Evolutionary conservation across 106 monocot species (phyloP), one percentile per base, ranked within the genome.

Genomic region (Allium cepa): DNA sequence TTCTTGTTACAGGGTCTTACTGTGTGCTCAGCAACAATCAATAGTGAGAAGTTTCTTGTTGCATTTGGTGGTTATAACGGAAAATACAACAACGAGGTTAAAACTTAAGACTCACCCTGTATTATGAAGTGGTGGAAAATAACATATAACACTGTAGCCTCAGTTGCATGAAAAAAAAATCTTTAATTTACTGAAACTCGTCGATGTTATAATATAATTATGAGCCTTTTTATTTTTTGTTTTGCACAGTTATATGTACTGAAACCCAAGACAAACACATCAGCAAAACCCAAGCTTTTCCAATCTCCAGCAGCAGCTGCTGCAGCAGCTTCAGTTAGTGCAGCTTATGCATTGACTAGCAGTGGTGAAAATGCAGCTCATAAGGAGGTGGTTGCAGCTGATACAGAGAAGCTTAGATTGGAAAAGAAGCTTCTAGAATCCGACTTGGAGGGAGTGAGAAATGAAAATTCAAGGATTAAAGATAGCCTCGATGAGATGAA

Each of bases 1-100:
- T 53, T 68, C 36, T 22, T 63, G 71, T 88, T 47, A 47, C 78
- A 95, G 95, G 95, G 95, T 55, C 83, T 91, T 63, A 82, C 80
- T 51, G 67, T 95, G 78, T 91, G 81, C 71, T 79, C 88, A 45
- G 57, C 75, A 49, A 78, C 81, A 73, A 53, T 91, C 13, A 83
- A 84, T 67, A 90, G 83, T 17, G 85, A 86, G 71, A 85, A 78
- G 10, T 16, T 95, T 72, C 57, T 95, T 63, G 66, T 95, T 79
- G 81, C 95, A n/a, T 91, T 95, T 76, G 95, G 95, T 57, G 95
- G 95, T 69, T 95, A 95, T 73, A 95, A 95, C 74, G 95, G 95
- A 22, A 91, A 80, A 55, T 95, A 95, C 77, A 87, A 77, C 62
- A 88, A 95, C 76, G 91, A 95, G 88, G 95, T 95, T 36, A 36